Conservation (phyloP, 306 rosid species). For the Rubus parviflorus region DNA sequence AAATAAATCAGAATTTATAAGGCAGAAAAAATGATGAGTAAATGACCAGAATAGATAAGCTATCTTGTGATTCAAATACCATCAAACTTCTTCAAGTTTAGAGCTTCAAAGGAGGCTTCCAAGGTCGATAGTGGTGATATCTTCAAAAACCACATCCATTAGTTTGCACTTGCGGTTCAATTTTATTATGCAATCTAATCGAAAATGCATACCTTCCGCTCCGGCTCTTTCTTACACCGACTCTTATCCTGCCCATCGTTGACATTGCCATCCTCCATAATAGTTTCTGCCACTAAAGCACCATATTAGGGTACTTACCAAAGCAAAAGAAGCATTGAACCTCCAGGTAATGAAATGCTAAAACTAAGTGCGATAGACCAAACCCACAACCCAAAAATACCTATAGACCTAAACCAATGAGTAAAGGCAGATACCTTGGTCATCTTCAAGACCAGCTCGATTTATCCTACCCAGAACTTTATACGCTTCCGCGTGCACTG, state of each 20-base stretch:
- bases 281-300: constrained; percentile 7
- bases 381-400: not conserved
- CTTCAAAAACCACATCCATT: constrained; percentile 21
- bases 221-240: constrained; percentile 22
- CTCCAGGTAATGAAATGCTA: constrained; percentile 15
- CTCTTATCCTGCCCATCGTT: constrained; percentile 2
- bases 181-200: not conserved
- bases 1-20: constrained; percentile 29
- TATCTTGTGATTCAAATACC: constrained; percentile 21
- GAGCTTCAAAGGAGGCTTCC: constrained; percentile 36
- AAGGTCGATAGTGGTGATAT: constrained; percentile 26
- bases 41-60: constrained; percentile 16
- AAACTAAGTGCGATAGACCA: not conserved
- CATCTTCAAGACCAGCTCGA: constrained; percentile 81
- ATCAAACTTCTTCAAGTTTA: constrained; percentile 32
- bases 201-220: constrained; percentile 25
- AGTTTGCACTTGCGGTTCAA: constrained; percentile 11
- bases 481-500: constrained; percentile 92
- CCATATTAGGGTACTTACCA: constrained; percentile 6
- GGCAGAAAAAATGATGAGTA: not conserved
- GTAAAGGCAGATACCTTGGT: constrained; percentile 50
- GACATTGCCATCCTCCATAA: not conserved
- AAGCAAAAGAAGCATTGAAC: not conserved
- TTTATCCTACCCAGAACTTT: constrained; percentile 93
- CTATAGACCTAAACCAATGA: constrained; percentile 5